A percentile compares a stretch with the other conserved stretches of the same genome.
These are phyloP conservation scores for Pyrenophora teres DNA, from an alignment of 2,329 filamentous ascomycete species.

Conservation along the genomic window DNA sequence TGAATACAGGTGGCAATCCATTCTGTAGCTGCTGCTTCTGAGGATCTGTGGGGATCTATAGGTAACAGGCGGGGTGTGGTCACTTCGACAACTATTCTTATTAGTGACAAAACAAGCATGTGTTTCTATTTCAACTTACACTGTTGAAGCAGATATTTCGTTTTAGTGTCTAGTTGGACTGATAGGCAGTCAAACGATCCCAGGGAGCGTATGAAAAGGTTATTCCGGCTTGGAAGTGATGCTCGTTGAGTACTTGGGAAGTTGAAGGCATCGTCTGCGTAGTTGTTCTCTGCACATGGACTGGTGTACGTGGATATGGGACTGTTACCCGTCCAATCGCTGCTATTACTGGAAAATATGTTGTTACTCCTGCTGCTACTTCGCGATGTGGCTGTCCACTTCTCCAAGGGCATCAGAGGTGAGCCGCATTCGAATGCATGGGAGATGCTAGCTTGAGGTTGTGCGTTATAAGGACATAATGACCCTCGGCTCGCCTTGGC, in stretches of 20 bases:
- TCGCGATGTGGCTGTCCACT: slow-evolving; percentile 18
- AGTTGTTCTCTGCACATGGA: slow-evolving; percentile 20
- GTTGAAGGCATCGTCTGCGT: slow-evolving; percentile 17
- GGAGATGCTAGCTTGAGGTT: background rate
- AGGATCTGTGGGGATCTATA: slow-evolving; percentile 31
- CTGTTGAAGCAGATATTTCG: slow-evolving; percentile 29
- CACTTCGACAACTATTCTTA: slow-evolving; percentile 26
- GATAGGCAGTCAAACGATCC: slow-evolving; percentile 33
- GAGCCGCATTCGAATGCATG: slow-evolving; percentile 1
- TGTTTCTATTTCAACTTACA: slow-evolving; percentile 26
- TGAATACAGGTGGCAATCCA: slow-evolving; percentile 35
- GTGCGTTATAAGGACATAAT: slow-evolving; percentile 6
- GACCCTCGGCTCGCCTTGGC: background rate
- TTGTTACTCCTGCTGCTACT: slow-evolving; percentile 21
- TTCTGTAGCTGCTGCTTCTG: slow-evolving; percentile 22
- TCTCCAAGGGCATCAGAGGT: slow-evolving; percentile 10
- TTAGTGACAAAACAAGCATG: background rate
- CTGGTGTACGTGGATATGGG: slow-evolving; percentile 20
- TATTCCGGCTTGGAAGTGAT: slow-evolving; percentile 11
- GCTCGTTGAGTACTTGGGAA: slow-evolving; percentile 6
- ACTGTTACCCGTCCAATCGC: slow-evolving; percentile 15
- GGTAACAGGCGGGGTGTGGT: slow-evolving; percentile 33
- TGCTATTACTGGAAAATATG: slow-evolving; percentile 16
- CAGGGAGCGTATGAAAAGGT: slow-evolving; percentile 21
- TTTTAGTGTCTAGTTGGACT: slow-evolving; percentile 26